Percentiles rank a stretch among this genome's conserved stretches.
These are phyloP conservation scores for Microdochium bolleyi DNA, from an alignment of 2,329 filamentous ascomycete genomes.

Conservation along the genomic window DNA sequence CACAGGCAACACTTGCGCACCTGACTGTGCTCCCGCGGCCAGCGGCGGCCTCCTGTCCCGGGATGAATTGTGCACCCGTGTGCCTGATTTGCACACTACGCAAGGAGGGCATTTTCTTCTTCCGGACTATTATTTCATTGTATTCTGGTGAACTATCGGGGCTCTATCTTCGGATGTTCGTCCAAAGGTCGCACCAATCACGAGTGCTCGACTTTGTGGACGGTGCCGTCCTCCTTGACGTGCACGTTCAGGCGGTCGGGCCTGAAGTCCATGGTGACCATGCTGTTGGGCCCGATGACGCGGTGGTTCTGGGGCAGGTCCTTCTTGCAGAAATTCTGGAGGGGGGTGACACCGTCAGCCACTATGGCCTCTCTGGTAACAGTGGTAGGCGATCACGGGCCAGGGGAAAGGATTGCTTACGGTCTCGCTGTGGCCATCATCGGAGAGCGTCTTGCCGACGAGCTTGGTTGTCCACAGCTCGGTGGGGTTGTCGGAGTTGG, in stretches of 20 bases:
- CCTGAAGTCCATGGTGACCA: slow-evolving; percentile 50
- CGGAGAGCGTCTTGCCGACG: slow-evolving; percentile 54
- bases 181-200: slow-evolving; percentile 20
- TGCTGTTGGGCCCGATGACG: slow-evolving; percentile 46
- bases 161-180: too few species aligned
- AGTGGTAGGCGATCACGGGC: neutral
- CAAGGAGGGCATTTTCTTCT: too few species aligned
- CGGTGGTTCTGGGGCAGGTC: slow-evolving; percentile 50
- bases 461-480: slow-evolving; percentile 55
- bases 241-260: slow-evolving; percentile 51
- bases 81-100: too few species aligned
- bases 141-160: too few species aligned
- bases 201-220: slow-evolving; percentile 50
- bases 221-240: slow-evolving; percentile 50
- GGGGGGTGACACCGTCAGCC: neutral
- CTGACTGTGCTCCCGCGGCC: too few species aligned
- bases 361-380: neutral
- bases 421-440: slow-evolving; percentile 41
- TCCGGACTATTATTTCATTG: too few species aligned
- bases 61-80: too few species aligned
- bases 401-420: slow-evolving; percentile 28
- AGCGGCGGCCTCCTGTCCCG: too few species aligned
- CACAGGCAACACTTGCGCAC: too few species aligned
- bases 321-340: slow-evolving; percentile 50
- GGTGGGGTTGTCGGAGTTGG: slow-evolving; percentile 40